Evolutionary conservation across 257 asterid species (phyloP).

Genomic region (Fraxinus cuspidata): DNA sequence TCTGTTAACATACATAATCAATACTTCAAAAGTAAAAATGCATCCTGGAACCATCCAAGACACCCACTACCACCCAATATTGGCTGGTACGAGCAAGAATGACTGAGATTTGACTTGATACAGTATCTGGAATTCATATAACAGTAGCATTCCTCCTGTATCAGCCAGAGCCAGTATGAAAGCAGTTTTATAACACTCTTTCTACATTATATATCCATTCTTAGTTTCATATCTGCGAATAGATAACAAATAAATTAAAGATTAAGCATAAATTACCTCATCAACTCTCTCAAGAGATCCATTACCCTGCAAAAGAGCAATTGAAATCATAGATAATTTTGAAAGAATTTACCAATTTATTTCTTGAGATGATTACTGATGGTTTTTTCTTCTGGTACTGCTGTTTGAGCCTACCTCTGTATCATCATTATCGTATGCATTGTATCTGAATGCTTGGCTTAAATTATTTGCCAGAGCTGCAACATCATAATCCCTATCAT

Average conservation of each 20-base stretch:
- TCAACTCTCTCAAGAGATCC: slow-evolving; percentile 82
- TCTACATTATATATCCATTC: neutral
- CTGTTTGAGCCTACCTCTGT: slow-evolving; percentile 57
- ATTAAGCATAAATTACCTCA: slow-evolving; percentile 55
- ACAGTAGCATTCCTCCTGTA: neutral
- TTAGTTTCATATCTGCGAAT: neutral
- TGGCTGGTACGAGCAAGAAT: neutral
- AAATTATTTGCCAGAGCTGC: slow-evolving; percentile 88
- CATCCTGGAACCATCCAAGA: neutral
- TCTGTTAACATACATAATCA: neutral
- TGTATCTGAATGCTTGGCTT: slow-evolving; percentile 87
- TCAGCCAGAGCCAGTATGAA: neutral
- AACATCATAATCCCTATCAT: slow-evolving; percentile 90
- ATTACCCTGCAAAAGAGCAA: slow-evolving; percentile 62
- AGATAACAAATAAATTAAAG: neutral
- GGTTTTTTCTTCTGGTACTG: slow-evolving; percentile 6
- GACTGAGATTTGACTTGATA: neutral
- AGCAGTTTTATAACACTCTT: neutral
- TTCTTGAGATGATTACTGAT: neutral
- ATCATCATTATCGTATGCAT: slow-evolving; percentile 77
- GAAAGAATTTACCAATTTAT: neutral
- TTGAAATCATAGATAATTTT: neutral
- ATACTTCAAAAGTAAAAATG: neutral
- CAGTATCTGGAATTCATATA: neutral
- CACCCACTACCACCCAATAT: neutral